Evolutionary conservation across 2,329 filamentous ascomycete species (phyloP).

Genomic region (Ophiostoma sp.): DNA sequence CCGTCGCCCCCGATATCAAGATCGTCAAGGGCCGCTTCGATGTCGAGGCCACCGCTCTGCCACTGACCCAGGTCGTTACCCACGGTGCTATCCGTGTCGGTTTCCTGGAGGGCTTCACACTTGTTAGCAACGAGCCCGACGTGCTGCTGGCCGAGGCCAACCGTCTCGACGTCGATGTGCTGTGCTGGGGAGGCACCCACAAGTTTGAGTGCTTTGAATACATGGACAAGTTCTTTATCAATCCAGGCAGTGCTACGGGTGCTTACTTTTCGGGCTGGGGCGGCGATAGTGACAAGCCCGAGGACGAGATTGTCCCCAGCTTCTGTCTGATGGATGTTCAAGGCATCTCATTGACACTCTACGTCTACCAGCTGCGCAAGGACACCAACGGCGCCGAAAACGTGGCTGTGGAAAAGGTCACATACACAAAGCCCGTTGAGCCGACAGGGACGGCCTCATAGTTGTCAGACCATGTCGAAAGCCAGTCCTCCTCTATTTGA

Average conservation of each 20-base stretch:
- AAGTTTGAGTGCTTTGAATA: constrained; percentile 67
- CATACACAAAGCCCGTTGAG: constrained; percentile 71
- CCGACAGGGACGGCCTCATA: constrained; percentile 49
- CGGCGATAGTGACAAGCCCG: constrained; percentile 64
- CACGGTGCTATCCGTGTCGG: constrained; percentile 61
- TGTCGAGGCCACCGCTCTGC: constrained; percentile 60
- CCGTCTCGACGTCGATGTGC: constrained; percentile 62
- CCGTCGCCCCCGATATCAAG: constrained; percentile 66
- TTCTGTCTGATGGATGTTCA: constrained; percentile 99
- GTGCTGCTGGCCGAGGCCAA: constrained; percentile 63
- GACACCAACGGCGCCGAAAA: constrained; percentile 72
- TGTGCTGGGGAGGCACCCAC: constrained; percentile 65
- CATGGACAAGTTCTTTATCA: constrained; percentile 70
- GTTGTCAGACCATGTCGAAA: not conserved
- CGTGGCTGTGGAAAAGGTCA: constrained; percentile 80
- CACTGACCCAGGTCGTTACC: constrained; percentile 60
- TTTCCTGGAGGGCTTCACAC: constrained; percentile 63
- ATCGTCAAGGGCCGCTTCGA: constrained; percentile 64
- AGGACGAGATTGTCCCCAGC: constrained; percentile 76
- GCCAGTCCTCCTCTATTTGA: not conserved
- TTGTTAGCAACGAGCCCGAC: constrained; percentile 62
- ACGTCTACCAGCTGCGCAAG: constrained; percentile 83
- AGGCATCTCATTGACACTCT: constrained; percentile 90
- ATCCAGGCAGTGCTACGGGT: constrained; percentile 62
- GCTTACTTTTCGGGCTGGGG: constrained; percentile 56